Evolutionary conservation across 2,329 filamentous ascomycete genomes (phyloP).

Genomic region (Magnaporthiopsis poae): DNA sequence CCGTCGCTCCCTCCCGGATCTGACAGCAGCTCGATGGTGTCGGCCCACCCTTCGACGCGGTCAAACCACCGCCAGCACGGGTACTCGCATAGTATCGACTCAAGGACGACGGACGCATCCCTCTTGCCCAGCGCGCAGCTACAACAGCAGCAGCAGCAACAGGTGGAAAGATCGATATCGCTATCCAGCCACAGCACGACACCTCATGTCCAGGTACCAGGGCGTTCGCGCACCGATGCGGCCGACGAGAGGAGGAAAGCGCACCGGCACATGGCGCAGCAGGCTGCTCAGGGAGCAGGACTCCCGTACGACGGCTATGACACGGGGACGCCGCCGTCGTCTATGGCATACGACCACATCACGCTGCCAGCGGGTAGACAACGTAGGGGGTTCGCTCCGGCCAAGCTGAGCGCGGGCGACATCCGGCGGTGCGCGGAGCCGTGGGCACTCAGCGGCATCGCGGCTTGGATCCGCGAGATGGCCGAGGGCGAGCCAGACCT

Average conservation of each 20-base stretch:
- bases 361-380: slow-evolving; percentile 63
- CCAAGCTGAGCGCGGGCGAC: slow-evolving; percentile 70
- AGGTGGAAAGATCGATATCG: slow-evolving; percentile 66
- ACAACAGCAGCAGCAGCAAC: slow-evolving; percentile 33
- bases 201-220: slow-evolving; percentile 69
- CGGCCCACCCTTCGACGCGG: slow-evolving; percentile 34
- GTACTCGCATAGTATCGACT: slow-evolving; percentile 39
- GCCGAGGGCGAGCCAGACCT: slow-evolving; percentile 85
- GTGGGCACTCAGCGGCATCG: slow-evolving; percentile 85
- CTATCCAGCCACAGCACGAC: slow-evolving; percentile 72
- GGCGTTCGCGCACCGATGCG: slow-evolving; percentile 87
- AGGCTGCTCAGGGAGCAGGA: slow-evolving; percentile 38
- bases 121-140: slow-evolving; percentile 40
- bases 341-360: slow-evolving; percentile 68
- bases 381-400: slow-evolving; percentile 73
- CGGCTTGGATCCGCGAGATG: slow-evolving; percentile 77
- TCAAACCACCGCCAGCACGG: slow-evolving; percentile 40
- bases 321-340: slow-evolving; percentile 36
- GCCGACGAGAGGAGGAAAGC: slow-evolving; percentile 55
- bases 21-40: slow-evolving; percentile 47
- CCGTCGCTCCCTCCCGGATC: slow-evolving; percentile 53
- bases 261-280: slow-evolving; percentile 39
- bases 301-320: slow-evolving; percentile 49
- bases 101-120: slow-evolving; percentile 28
- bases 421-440: slow-evolving; percentile 79